Evolutionary conservation across 1,284 basidiomycete genomes (phyloP), one percentile per base, ranked within the genome.

Genomic region (Waitea zeae): DNA sequence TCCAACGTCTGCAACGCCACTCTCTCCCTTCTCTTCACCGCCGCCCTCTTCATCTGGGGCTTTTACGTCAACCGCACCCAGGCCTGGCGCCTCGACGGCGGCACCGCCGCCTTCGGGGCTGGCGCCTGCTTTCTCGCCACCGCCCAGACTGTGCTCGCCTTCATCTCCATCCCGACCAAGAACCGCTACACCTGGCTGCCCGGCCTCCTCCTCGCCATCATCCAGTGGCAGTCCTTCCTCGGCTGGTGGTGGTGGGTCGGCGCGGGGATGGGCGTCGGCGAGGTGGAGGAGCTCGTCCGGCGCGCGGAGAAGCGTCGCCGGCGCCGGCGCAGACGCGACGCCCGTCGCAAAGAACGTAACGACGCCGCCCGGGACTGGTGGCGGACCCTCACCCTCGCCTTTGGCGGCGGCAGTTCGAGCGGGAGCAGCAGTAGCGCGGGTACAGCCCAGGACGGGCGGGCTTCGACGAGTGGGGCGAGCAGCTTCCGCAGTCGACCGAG

Each of bases 201-300:
- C 2, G 68, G 74, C 20, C 61, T 93, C 32, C 73, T 87, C 54
- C 89, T 83, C 71, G 76, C 81, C 3, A 74, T 90, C 29, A 70
- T 92, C 9, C 67, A 93, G 12, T 93, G 88, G 88, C 89, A 95
- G 60, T 84, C 74, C 54, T 86, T 86, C 49, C 52, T 86, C 18
- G 86, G 84, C 0, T 93, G 86, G 83, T 92, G 88, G 88, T 92
- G 88, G 88, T 96, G 89, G 89, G 88, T 92, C 14, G 90, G 90
- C 12, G 78, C 84, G 1, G 88, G 88, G 39, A 67, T 82, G 74
- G 61, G 69, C 50, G n/a, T n/a, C n/a, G 57, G 64, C 12, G 70
- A 73, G 44, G 60, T 70, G 9, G 69, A 73, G 41, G 73, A 80
- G 37, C 62, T 74, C 35, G 48, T 77, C 27, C 44, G 53, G 27